These are phyloP conservation scores for Dunaliella primolecta DNA, from an alignment of 139 green algal genomes.

Conservation along the genomic window DNA sequence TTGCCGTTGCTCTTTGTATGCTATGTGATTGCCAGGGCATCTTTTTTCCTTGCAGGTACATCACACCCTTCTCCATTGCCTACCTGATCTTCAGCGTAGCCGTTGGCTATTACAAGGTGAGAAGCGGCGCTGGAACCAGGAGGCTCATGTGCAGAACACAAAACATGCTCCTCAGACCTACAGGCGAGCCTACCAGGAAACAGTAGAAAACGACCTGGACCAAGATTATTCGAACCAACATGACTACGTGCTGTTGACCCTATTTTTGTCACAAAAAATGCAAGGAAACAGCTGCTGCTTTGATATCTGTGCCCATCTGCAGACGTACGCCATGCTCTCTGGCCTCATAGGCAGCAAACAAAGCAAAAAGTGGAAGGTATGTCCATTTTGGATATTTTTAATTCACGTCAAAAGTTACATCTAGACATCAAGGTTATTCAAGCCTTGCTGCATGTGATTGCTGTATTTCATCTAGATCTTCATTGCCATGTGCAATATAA, in stretches of 20 bases:
- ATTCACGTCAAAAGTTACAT: not conserved
- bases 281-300: not conserved
- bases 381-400: not conserved
- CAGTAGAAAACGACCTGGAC: too few relatives aligned
- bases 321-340: conserved; percentile 49
- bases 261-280: not conserved
- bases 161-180: too few relatives aligned
- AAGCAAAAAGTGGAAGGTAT: conserved; percentile 64
- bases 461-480: not conserved
- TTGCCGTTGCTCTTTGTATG: not conserved
- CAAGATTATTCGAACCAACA: too few relatives aligned
- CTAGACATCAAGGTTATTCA: not conserved
- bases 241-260: not conserved
- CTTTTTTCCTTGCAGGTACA: conserved; percentile 32
- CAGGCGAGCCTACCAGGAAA: too few relatives aligned
- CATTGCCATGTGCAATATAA: not conserved
- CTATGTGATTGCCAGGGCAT: not conserved
- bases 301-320: not conserved
- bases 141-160: too few relatives aligned
- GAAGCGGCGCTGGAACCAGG: not conserved
- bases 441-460: not conserved
- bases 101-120: conserved; percentile 53
- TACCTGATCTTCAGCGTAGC: conserved; percentile 57
- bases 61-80: conserved; percentile 51
- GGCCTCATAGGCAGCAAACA: conserved; percentile 57